phyloP scores from a whole-genome alignment of 208 protist genomes.

The Trypanosoma melophagium region DNA sequence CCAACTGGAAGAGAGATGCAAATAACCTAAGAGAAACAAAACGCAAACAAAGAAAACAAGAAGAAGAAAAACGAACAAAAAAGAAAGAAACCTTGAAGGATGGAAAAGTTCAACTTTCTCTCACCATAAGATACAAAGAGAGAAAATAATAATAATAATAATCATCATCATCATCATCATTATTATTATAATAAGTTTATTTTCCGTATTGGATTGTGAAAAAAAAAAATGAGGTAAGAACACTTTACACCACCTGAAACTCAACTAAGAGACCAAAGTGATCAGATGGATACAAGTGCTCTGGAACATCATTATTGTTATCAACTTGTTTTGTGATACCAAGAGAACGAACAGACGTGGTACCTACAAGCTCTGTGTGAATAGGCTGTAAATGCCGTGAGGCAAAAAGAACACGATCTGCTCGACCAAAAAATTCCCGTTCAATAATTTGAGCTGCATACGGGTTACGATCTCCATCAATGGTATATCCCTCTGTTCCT shows the following conservation, averaged over 20 bases:
- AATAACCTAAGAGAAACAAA: too few relatives aligned
- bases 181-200: neutral
- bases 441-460: slow-evolving; percentile 63
- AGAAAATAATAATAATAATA: too few relatives aligned
- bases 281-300: slow-evolving; percentile 57
- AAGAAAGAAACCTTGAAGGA: too few relatives aligned
- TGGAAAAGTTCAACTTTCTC: too few relatives aligned
- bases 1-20: too few relatives aligned
- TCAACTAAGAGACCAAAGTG: slow-evolving; percentile 59
- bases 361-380: slow-evolving; percentile 45
- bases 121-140: too few relatives aligned
- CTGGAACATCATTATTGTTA: slow-evolving; percentile 35
- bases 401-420: slow-evolving; percentile 46
- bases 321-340: slow-evolving; percentile 42
- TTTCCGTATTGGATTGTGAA: neutral
- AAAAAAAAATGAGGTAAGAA: neutral
- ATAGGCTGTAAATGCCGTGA: slow-evolving; percentile 48
- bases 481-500: slow-evolving; percentile 49
- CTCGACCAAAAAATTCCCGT: slow-evolving; percentile 56
- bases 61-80: too few relatives aligned
- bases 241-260: slow-evolving; percentile 46
- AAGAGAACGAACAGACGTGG: slow-evolving; percentile 34
- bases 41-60: too few relatives aligned
- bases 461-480: slow-evolving; percentile 42
- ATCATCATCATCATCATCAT: too few relatives aligned